Evolutionary conservation across 768 basidiomycete genomes (phyloP).

Genomic region (Rhodotorula paludigena): DNA sequence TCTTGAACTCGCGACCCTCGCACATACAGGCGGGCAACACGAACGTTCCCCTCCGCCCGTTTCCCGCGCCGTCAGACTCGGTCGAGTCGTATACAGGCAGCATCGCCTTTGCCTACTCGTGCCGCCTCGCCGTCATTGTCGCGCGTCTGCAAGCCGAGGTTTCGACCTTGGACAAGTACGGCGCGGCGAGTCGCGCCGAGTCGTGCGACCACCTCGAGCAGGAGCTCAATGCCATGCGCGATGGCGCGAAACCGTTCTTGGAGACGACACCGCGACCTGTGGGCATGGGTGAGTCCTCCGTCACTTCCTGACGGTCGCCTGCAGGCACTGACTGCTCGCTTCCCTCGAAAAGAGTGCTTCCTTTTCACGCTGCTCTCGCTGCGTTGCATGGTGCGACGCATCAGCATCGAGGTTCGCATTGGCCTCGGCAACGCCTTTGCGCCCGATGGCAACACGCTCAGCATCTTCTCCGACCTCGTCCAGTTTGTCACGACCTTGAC

Average conservation of each 20-base stretch:
- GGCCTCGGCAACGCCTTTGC: constrained; percentile 28
- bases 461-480: constrained; percentile 29
- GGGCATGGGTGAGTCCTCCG: constrained; percentile 15
- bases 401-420: constrained; percentile 31
- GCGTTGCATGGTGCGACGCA: constrained; percentile 31
- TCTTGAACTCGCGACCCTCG: constrained; percentile 33
- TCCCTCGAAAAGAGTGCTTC: constrained; percentile 8
- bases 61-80: background rate
- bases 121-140: constrained; percentile 24
- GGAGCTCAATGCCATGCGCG: constrained; percentile 24
- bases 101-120: constrained; percentile 19
- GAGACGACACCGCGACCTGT: background rate
- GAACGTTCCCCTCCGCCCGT: constrained; percentile 9
- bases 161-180: constrained; percentile 12
- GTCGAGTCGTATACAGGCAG: background rate
- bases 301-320: no score
- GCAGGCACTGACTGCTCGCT: background rate
- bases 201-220: constrained; percentile 24
- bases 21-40: constrained; percentile 30
- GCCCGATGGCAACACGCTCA: constrained; percentile 22
- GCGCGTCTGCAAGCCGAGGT: constrained; percentile 15
- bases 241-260: background rate
- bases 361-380: constrained; percentile 23
- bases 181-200: background rate
- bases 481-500: background rate